These are phyloP conservation scores for Chlorophyllum brunneum DNA, from an alignment of 768 basidiomycete species.

Conservation along the genomic window DNA sequence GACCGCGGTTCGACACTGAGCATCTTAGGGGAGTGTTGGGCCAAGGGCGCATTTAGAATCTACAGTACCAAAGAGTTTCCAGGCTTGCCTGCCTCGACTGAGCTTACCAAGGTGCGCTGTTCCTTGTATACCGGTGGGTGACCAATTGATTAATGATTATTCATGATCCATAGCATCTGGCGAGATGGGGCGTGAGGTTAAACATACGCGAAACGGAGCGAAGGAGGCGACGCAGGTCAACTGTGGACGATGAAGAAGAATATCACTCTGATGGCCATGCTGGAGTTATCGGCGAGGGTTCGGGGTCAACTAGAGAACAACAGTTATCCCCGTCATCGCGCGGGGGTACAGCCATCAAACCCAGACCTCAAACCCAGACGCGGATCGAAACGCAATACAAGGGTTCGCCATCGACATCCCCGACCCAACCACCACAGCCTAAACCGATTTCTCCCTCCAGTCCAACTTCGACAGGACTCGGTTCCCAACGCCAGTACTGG, in stretches of 20 bases:
- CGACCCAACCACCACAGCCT: background rate
- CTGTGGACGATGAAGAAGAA: slow-evolving; percentile 10
- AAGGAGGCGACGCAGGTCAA: slow-evolving; percentile 34
- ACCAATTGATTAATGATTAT: background rate
- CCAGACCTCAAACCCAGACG: background rate
- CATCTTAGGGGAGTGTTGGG: slow-evolving; percentile 63
- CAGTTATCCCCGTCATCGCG: background rate
- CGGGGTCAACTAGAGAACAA: background rate
- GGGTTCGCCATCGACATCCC: background rate
- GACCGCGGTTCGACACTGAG: slow-evolving; percentile 24
- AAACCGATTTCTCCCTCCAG: background rate
- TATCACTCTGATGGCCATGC: background rate
- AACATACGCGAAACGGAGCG: slow-evolving; percentile 59
- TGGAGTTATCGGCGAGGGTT: background rate
- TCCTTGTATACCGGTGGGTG: background rate
- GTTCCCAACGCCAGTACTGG: background rate
- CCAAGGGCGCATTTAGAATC: slow-evolving; percentile 52
- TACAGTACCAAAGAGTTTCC: slow-evolving; percentile 74
- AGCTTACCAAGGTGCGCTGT: slow-evolving; percentile 55
- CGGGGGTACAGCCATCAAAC: background rate
- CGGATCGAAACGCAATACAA: background rate
- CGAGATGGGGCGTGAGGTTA: slow-evolving; percentile 53
- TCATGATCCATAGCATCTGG: slow-evolving; percentile 31
- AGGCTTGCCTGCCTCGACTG: slow-evolving; percentile 60
- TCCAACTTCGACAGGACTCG: background rate